phyloP scores from a whole-genome alignment of 169 alveolate genomes.

The Ophryocystis elektroscirrha region DNA sequence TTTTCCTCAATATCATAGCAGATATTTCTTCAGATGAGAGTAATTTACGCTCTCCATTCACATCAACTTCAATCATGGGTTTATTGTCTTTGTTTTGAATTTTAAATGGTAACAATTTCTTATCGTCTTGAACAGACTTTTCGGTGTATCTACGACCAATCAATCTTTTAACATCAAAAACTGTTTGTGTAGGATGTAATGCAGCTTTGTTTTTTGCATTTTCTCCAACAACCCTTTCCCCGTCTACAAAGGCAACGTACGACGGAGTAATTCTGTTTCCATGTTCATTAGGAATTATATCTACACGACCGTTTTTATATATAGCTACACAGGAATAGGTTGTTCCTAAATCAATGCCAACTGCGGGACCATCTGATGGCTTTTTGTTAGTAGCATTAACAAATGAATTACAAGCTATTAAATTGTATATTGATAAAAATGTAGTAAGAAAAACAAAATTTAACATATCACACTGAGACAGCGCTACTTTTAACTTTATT shows the following conservation, averaged over 20 bases:
- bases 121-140: constrained; percentile 75
- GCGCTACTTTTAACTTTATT: too few relatives aligned
- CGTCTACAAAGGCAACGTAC: constrained; percentile 85
- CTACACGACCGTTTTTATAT: constrained; percentile 82
- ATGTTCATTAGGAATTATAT: constrained; percentile 56
- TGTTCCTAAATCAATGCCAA: constrained; percentile 93
- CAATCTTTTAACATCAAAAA: constrained; percentile 88
- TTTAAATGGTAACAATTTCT: constrained; percentile 75
- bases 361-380: constrained; percentile 70
- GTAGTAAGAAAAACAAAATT: too few relatives aligned
- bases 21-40: constrained; percentile 96
- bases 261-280: constrained; percentile 85
- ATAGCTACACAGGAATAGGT: constrained; percentile 93
- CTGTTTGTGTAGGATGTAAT: constrained; percentile 78
- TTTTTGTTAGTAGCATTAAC: constrained; percentile 21
- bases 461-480: too few relatives aligned
- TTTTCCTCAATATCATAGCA: constrained; percentile 81
- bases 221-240: constrained; percentile 77
- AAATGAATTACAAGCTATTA: too few relatives aligned
- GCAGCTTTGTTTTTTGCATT: constrained; percentile 94
- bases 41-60: constrained; percentile 58
- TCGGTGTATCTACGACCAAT: constrained; percentile 90
- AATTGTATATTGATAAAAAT: too few relatives aligned
- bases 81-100: constrained; percentile 70
- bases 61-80: constrained; percentile 73